Evolutionary conservation across 2,329 filamentous ascomycete species (phyloP).

Genomic region (Epichloe coenophiala): DNA sequence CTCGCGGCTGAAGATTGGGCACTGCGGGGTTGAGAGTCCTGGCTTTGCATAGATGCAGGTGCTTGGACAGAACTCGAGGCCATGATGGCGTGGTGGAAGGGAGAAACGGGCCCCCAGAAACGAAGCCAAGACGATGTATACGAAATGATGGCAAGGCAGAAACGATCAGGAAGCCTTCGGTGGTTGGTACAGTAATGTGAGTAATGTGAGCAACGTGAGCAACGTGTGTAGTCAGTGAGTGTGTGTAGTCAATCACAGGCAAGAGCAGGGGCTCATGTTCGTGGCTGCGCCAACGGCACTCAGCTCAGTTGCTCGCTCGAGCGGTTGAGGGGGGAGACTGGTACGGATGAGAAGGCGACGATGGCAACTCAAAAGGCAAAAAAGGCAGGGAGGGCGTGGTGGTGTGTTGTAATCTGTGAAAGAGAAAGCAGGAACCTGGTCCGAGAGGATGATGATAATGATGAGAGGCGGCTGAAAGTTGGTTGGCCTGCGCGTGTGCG

Average conservation of each 20-base stretch:
- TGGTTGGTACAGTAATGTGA: neutral
- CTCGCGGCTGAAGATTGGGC: slow-evolving; percentile 13
- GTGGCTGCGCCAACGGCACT: too few species aligned
- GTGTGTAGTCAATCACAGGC: slow-evolving; percentile 11
- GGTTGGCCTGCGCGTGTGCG: neutral
- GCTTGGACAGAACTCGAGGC: slow-evolving; percentile 30
- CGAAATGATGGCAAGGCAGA: slow-evolving; percentile 1
- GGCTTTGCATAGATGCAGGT: slow-evolving; percentile 25
- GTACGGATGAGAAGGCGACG: neutral
- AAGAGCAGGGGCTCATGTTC: slow-evolving; percentile 9
- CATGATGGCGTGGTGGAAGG: slow-evolving; percentile 20
- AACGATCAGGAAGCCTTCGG: neutral
- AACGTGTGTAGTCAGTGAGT: too few species aligned
- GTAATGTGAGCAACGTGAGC: too few species aligned
- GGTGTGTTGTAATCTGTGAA: neutral
- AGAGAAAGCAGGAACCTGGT: too few species aligned
- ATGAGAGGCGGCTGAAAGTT: neutral
- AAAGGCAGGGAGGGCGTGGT: neutral
- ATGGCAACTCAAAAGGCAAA: too few species aligned
- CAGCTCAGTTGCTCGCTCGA: too few species aligned
- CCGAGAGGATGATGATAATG: too few species aligned
- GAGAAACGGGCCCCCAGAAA: neutral
- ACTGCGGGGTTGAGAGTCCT: slow-evolving; percentile 21
- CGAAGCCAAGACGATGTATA: neutral
- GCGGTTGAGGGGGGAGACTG: neutral